Base-by-base conservation (phyloP, 352 stramenopile species). In the Phytopythium sindhum region DNA sequence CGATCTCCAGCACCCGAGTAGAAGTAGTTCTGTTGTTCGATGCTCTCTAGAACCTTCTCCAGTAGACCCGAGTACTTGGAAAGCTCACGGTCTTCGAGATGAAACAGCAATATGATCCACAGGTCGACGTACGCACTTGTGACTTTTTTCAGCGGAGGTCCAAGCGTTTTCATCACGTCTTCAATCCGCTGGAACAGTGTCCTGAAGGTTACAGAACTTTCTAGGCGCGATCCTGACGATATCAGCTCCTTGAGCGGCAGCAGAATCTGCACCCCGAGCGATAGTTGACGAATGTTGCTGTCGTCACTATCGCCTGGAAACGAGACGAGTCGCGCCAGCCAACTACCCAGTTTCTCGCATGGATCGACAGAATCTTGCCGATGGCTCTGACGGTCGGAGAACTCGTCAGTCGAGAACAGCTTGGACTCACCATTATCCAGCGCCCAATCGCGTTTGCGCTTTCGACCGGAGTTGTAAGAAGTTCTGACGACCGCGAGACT, bases 231-330 rank as follows among this genome's bases (percentile, higher is more conserved):
- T 50, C 73, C 71, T 14, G 61, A 67, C 29, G 67, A 45, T 57
- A 86, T 80, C 21, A 67, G 72, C 7, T 72, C 74, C 57, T 77
- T 75, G 62, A 88, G 73, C 21, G 78, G 78, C n/a, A 86, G 61
- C 31, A 86, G 42, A 17, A 88, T n/a, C 37, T 78, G 72, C 44
- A 88, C 60, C 28, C 58, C 68, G 29, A 69, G 62, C 14, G 67
- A 74, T 42, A 86, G 57, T 6, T 67, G 70, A 6, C 66, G 42
- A 39, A 84, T 64, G 33, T 70, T 74, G 51, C 62, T 73, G 23
- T 51, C 62, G 33, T 68, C 67, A 24, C 60, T 75, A 28, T 64
- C 69, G 65, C 63, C 69, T 12, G 58, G 65, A n/a, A 81, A 69
- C n/a, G 73, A 74, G 1, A 86, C 51, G 35, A 88, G 68, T 33